Percentiles rank a stretch among this genome's conserved stretches.
Evolutionary conservation across 2,329 filamentous ascomycete genomes (phyloP).

Genomic region (Penicillium concentricum): DNA sequence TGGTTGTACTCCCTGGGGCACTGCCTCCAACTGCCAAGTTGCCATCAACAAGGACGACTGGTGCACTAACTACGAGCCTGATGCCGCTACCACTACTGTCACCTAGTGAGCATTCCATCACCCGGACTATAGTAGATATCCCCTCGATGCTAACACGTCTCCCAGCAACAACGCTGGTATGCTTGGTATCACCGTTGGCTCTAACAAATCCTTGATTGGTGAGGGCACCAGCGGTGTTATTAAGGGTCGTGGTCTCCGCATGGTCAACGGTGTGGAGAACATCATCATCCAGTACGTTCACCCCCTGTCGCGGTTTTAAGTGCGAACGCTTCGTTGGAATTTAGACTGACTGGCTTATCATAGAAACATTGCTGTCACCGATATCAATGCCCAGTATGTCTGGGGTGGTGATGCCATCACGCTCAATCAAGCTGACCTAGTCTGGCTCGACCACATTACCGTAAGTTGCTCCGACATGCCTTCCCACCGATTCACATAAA

Average conservation of each 20-base stretch:
- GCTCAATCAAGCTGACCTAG: slow-evolving; percentile 1
- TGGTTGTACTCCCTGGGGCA: slow-evolving; percentile 9
- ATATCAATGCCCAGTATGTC: slow-evolving; percentile 10
- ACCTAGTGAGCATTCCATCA: slow-evolving; percentile 2
- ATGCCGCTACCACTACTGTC: slow-evolving; percentile 3
- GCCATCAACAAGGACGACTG: slow-evolving; percentile 11
- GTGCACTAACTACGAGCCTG: slow-evolving; percentile 4
- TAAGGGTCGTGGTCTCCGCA: slow-evolving; percentile 9
- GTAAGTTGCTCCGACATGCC: not conserved
- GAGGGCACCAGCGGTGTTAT: slow-evolving; percentile 5
- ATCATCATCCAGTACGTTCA: slow-evolving; percentile 9
- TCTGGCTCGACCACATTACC: slow-evolving; percentile 13
- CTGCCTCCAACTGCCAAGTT: slow-evolving; percentile 4
- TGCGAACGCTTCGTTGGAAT: not conserved
- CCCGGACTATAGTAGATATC: no score
- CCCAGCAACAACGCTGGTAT: slow-evolving; percentile 4
- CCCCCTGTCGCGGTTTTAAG: not conserved
- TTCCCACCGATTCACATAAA: not conserved
- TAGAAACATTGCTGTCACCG: slow-evolving; percentile 10
- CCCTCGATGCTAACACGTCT: not conserved
- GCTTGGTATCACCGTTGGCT: slow-evolving; percentile 9
- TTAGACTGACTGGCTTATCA: not conserved
- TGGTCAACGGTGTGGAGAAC: slow-evolving; percentile 6
- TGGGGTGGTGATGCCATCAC: slow-evolving; percentile 14
- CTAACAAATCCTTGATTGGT: slow-evolving; percentile 10